A percentile compares a stretch with the other conserved stretches of the same genome.
Evolutionary conservation across 139 green algal genomes (phyloP).

Genomic region (Zygnema cylindricum): DNA sequence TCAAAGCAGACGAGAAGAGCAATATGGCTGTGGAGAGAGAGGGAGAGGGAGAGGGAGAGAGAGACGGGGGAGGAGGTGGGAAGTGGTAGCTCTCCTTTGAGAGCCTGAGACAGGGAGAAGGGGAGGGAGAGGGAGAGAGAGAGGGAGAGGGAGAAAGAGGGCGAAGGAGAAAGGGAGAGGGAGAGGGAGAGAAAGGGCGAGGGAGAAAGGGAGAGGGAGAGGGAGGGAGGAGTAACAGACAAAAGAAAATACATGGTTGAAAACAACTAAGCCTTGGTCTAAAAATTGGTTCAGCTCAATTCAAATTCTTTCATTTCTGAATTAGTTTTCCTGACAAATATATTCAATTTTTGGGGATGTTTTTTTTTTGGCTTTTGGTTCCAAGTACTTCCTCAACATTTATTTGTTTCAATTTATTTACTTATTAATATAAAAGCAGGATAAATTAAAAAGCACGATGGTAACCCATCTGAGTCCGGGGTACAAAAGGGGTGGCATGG

Average conservation of each 20-base stretch:
- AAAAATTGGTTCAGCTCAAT: neutral
- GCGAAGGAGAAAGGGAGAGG: neutral
- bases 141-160: neutral
- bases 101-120: neutral
- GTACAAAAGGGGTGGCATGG: no score
- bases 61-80: neutral
- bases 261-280: neutral
- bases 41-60: neutral
- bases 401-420: neutral
- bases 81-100: neutral
- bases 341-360: neutral
- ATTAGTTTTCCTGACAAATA: no score
- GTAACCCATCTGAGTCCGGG: no score
- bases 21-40: neutral
- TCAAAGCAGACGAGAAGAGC: neutral
- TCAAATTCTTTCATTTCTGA: neutral
- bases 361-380: neutral
- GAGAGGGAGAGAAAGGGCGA: neutral
- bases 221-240: neutral
- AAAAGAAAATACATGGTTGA: neutral
- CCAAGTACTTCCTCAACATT: neutral
- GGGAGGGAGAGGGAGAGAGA: neutral
- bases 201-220: no score
- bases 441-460: no score
- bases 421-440: neutral